Conservation (phyloP, 176 grass and related monocot genomes). For the Poa annua region DNA sequence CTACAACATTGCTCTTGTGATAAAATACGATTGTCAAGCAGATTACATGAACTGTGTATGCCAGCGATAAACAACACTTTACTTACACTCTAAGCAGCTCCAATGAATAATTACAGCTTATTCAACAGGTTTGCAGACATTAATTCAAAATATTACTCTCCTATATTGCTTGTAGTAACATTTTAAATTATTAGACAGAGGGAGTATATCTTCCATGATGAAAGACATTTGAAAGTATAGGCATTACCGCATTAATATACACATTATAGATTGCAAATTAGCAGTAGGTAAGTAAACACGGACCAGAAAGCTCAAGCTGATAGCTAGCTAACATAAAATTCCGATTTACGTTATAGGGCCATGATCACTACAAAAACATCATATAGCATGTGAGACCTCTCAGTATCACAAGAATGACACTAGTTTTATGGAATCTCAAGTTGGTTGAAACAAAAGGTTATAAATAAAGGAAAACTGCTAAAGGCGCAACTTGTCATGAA, state of each 20-base stretch:
- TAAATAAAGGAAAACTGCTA: slow-evolving; percentile 6
- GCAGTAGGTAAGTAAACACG: background rate
- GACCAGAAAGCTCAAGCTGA: slow-evolving; percentile 16
- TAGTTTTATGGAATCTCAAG: background rate
- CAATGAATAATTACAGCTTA: slow-evolving; percentile 11
- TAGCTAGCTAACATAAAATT: slow-evolving; percentile 1
- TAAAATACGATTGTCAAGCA: background rate
- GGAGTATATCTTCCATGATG: background rate
- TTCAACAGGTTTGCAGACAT: background rate
- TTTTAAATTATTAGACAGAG: too few species aligned
- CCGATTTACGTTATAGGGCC: background rate
- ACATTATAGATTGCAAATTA: slow-evolving; percentile 19
- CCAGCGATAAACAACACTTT: background rate
- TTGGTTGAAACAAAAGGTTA: slow-evolving; percentile 8
- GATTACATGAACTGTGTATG: background rate
- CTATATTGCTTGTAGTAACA: too few species aligned
- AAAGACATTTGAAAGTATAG: slow-evolving; percentile 15
- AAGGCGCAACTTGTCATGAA: background rate
- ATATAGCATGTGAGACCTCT: slow-evolving; percentile 1
- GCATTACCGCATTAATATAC: background rate
- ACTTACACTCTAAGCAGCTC: background rate
- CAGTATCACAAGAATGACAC: background rate
- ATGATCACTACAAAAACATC: slow-evolving; percentile 26
- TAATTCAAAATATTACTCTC: background rate
- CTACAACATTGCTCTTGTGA: slow-evolving; percentile 13